Percentiles rank a stretch among this genome's conserved stretches.
Conservation (phyloP, 192 early-diverging fungal genomes). For the Coemansia sp. region DNA sequence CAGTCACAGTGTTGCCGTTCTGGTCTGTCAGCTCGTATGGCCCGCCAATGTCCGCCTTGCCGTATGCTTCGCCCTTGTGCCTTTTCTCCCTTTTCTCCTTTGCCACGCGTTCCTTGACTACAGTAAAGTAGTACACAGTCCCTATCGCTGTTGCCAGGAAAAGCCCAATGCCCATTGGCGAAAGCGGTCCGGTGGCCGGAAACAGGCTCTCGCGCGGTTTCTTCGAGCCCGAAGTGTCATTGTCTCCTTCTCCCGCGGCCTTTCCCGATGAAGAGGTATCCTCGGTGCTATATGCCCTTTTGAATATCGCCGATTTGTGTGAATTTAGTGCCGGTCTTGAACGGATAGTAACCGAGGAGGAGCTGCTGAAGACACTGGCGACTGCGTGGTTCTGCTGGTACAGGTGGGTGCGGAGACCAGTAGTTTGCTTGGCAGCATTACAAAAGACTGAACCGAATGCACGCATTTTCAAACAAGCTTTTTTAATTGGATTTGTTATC, state of each 20-base stretch:
- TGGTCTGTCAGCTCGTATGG: constrained; percentile 86
- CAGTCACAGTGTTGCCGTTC: constrained; percentile 69
- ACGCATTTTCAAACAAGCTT: constrained; percentile 17
- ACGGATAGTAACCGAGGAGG: neutral
- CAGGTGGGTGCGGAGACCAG: neutral
- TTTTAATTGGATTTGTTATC: neutral
- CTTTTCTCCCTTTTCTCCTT: constrained; percentile 29
- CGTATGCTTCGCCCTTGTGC: constrained; percentile 60
- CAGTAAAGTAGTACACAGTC: constrained; percentile 65
- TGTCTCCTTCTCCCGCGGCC: neutral
- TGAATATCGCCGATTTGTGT: neutral
- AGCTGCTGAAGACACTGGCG: neutral
- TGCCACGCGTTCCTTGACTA: constrained; percentile 62
- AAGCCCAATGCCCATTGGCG: constrained; percentile 48
- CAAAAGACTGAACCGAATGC: constrained; percentile 19
- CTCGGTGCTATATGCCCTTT: constrained; percentile 36
- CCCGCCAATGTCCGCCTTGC: constrained; percentile 90
- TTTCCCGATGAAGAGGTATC: constrained; percentile 9
- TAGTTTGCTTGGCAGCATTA: neutral
- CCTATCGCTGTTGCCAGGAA: constrained; percentile 64
- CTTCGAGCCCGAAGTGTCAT: neutral
- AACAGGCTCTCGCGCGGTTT: constrained; percentile 17
- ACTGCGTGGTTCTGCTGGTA: neutral
- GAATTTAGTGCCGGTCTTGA: neutral
- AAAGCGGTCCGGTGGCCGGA: constrained; percentile 44